These are phyloP conservation scores for Cystobasidium pallidum DNA, from an alignment of 1,284 basidiomycete genomes.

Conservation along the genomic window DNA sequence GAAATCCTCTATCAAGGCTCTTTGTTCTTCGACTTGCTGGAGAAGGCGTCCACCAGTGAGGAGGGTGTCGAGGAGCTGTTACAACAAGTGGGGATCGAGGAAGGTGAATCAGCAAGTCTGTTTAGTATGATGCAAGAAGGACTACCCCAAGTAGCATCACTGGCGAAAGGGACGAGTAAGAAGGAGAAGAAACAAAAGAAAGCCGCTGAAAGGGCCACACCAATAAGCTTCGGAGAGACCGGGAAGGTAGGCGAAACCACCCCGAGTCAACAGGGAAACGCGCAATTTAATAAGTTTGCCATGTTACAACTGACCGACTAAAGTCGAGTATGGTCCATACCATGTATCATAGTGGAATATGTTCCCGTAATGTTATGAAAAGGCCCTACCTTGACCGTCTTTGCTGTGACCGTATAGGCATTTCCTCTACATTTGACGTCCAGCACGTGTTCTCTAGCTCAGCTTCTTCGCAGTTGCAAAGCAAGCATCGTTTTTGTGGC, in stretches of 20 bases:
- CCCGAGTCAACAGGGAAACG: neutral
- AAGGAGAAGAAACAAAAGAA: constrained; percentile 8
- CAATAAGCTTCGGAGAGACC: neutral
- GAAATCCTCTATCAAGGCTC: constrained; percentile 35
- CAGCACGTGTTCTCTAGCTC: too few relatives aligned
- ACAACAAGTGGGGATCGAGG: neutral
- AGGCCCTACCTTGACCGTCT: too few relatives aligned
- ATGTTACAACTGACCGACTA: neutral
- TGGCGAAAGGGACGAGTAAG: constrained; percentile 8
- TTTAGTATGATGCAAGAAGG: constrained; percentile 23
- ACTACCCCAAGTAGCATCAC: neutral
- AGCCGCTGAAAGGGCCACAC: neutral
- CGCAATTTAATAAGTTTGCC: constrained; percentile 2
- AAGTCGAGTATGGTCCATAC: neutral
- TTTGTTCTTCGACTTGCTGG: constrained; percentile 18
- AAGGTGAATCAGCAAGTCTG: neutral
- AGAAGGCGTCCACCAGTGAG: neutral
- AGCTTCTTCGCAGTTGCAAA: too few relatives aligned
- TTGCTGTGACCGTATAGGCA: too few relatives aligned
- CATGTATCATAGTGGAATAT: constrained; percentile 6
- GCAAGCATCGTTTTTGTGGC: too few relatives aligned
- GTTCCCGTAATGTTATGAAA: too few relatives aligned
- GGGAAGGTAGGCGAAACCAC: neutral
- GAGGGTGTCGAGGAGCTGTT: neutral
- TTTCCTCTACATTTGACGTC: too few relatives aligned